Base-by-base conservation (phyloP, 2,329 filamentous ascomycete species). In the Zymoseptoria brevis region DNA sequence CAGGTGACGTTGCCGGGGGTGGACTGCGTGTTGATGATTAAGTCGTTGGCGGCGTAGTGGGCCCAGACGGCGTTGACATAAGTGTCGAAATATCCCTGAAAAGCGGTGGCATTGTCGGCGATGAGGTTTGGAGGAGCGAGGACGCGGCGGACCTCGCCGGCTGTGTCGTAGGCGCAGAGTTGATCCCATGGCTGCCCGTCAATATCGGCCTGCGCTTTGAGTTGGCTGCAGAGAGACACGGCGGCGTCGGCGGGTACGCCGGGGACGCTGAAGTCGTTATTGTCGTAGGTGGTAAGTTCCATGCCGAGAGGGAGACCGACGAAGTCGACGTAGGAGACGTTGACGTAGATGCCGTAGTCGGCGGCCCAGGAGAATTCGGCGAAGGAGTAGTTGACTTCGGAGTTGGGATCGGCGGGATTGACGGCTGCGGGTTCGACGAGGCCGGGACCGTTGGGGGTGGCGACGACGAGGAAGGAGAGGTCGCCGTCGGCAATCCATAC, bases 21-120 rank as follows among this genome's bases (percentile, higher is more conserved):
- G 1, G 80, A 80, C 73, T 89, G 86, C 1, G 86, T 89, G 73
- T 89, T 80, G 73, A 89, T 79, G 4, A 73, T 79, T 56, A 87
- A 67, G 2, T 76, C 71, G 48, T 75, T 71, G n/a, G 67, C 71
- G 19, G 59, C 56, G 70, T 80, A 83, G 48, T 78, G 73, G 26
- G 68, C 64, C 78, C 78, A 83, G 2, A 81, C 80, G 16, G 75
- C 69, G 59, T 79, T 68, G 29, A 82, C 75, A 63, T 83, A 83
- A 29, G 66, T 62, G 51, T 78, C 74, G 69, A 75, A 83, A 69
- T 83, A 83, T n/a, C 72, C 73, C 2, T 67, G 67, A 71, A 83
- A 82, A 3, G 79, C 73, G 35, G 69, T 71, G 8, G 69, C 67
- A 59, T 79, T 76, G 1, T 77, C 76, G 26, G 50, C 81, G 29